Evolutionary conservation across 2,329 filamentous ascomycete species (phyloP), one percentile per base, ranked within the genome.

Genomic region (Didymella keratinophila): DNA sequence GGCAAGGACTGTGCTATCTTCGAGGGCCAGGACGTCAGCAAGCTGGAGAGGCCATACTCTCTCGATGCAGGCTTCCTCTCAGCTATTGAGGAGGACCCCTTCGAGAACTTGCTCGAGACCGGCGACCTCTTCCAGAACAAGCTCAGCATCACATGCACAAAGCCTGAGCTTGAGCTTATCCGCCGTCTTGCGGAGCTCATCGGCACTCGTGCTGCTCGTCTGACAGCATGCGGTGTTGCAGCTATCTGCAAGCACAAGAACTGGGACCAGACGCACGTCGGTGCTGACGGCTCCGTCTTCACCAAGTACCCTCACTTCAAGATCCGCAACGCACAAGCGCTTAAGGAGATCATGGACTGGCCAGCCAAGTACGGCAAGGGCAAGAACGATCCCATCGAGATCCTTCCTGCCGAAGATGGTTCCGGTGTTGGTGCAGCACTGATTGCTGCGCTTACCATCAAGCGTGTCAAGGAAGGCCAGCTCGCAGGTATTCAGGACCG

Each of bases 291-390:
- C 36, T 96, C 92, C 18, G 94, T 99, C 53, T 99, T 99, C 83
- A 97, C 97, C 85, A 98, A 98, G 78, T 99, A 99, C 81, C 95
- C 95, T 12, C 91, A 97, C 80, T 99, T 99, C 86, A 97, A 97
- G 84, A 87, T 88, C 57, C 90, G 95, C 53, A 93, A 94, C 55
- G 94, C 95, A 14, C 84, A 89, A 76, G 95, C 95, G 27, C 86
- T 99, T 52, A 88, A 92, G 54, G 95, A 99, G 83, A 97, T 99
- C 66, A 87, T 99, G 36, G 94, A 97, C 82, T 98, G 94, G 93
- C 87, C 90, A 2, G 87, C 85, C 54, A 91, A 91, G 80, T 89
- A 88, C 77, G 89, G 77, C 62, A 78, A 93, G 76, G 93, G 79
- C 49, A 74, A 78, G 65, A 66, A 65, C 41, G 81, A 98, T 72